These are phyloP conservation scores for Ophiostoma sp. DNA, from an alignment of 2,329 filamentous ascomycete species.

Conservation along the genomic window DNA sequence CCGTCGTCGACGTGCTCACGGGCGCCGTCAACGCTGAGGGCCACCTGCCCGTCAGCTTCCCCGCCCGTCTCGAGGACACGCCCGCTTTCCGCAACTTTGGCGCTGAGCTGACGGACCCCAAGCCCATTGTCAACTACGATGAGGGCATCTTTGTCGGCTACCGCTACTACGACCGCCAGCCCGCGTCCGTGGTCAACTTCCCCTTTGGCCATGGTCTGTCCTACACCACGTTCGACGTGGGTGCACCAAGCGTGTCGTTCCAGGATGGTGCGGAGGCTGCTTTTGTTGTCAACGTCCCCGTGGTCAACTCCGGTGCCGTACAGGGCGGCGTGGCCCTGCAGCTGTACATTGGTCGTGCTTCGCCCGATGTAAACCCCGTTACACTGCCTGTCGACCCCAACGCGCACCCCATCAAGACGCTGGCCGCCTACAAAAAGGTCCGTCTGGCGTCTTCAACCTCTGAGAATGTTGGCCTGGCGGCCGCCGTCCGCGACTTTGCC, in stretches of 20 bases:
- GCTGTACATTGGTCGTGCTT: not conserved
- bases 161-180: slow-evolving; percentile 65
- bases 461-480: not conserved
- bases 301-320: not conserved
- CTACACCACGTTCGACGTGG: slow-evolving; percentile 65
- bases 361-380: not conserved
- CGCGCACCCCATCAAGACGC: not conserved
- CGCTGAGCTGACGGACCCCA: slow-evolving; percentile 40
- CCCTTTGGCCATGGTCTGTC: slow-evolving; percentile 78
- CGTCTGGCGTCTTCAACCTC: not conserved
- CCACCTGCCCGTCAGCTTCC: slow-evolving; percentile 67
- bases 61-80: slow-evolving; percentile 65
- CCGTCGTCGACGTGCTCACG: slow-evolving; percentile 65
- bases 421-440: not conserved
- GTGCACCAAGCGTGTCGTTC: not conserved
- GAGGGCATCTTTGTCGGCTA: slow-evolving; percentile 82
- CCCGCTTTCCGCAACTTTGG: slow-evolving; percentile 75
- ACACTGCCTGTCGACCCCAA: not conserved
- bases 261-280: not conserved
- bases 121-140: slow-evolving; percentile 70
- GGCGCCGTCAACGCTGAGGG: slow-evolving; percentile 65
- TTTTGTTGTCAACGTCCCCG: not conserved
- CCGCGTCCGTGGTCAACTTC: slow-evolving; percentile 52
- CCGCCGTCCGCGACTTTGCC: not conserved
- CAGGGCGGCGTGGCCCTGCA: not conserved